Conservation (phyloP, 106 monocot genomes). For the Dioscorea alata region DNA sequence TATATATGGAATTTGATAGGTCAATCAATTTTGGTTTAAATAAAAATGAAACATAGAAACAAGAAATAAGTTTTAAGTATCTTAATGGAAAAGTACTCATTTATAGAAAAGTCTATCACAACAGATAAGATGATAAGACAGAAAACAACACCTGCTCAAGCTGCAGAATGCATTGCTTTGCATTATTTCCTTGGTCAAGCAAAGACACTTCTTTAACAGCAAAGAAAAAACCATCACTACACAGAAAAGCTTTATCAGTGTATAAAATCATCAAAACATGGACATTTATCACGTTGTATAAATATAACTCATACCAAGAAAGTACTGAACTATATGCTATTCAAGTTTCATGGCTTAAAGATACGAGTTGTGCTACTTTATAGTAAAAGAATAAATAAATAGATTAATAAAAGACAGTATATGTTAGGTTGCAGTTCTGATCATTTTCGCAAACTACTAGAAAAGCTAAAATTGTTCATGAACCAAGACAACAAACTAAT, state of each 20-base stretch:
- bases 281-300: neutral
- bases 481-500: too few relatives aligned
- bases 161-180: constrained; percentile 73
- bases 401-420: neutral
- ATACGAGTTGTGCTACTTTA: too few relatives aligned
- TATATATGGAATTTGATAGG: neutral
- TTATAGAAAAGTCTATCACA: too few relatives aligned
- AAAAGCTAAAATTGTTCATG: too few relatives aligned
- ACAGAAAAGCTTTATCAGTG: constrained; percentile 16
- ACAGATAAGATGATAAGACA: too few relatives aligned
- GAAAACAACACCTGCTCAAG: constrained; percentile 51
- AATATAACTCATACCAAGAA: neutral
- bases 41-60: neutral
- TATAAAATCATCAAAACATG: neutral
- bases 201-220: constrained; percentile 96
- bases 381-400: neutral
- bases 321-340: neutral
- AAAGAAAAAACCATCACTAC: constrained; percentile 86
- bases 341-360: too few relatives aligned
- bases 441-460: too few relatives aligned
- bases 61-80: neutral
- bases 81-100: neutral
- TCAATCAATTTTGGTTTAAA: neutral
- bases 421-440: too few relatives aligned
- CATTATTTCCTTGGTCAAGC: constrained; percentile 71